Conservation (phyloP, 345 rosid species). For the Melaleuca alternifolia region DNA sequence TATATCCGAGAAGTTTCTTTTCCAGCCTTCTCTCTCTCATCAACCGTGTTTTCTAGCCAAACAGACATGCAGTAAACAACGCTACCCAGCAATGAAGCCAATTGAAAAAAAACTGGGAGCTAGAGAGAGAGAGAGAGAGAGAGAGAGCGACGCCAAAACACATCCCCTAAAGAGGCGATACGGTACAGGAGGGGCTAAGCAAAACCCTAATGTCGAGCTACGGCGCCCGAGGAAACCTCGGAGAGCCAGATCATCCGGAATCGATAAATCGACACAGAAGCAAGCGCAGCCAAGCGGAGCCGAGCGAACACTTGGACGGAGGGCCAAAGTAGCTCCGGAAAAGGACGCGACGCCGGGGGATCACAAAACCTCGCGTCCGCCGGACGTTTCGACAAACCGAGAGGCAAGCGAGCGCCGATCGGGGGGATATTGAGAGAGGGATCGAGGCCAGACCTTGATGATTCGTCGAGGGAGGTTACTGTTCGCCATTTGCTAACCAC, state of each 20-base stretch:
- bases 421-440: slow-evolving; percentile 2
- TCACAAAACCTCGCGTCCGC: background rate
- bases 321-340: background rate
- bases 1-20: background rate
- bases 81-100: background rate
- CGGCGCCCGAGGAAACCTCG: background rate
- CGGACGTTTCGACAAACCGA: background rate
- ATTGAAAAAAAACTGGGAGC: background rate
- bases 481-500: slow-evolving; percentile 60
- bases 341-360: background rate
- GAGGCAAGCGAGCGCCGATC: background rate
- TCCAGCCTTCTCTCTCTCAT: background rate
- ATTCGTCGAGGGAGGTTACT: slow-evolving; percentile 92
- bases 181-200: background rate
- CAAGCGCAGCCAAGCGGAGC: background rate
- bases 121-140: too few relatives aligned
- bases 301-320: background rate
- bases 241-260: background rate
- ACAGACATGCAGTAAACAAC: background rate
- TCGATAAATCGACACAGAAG: background rate
- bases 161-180: background rate
- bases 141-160: background rate
- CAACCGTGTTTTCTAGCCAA: background rate
- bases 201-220: background rate
- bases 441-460: slow-evolving; percentile 64